These are phyloP conservation scores for Juglanconis juglandina DNA, from an alignment of 2,329 filamentous ascomycete genomes.

Conservation along the genomic window DNA sequence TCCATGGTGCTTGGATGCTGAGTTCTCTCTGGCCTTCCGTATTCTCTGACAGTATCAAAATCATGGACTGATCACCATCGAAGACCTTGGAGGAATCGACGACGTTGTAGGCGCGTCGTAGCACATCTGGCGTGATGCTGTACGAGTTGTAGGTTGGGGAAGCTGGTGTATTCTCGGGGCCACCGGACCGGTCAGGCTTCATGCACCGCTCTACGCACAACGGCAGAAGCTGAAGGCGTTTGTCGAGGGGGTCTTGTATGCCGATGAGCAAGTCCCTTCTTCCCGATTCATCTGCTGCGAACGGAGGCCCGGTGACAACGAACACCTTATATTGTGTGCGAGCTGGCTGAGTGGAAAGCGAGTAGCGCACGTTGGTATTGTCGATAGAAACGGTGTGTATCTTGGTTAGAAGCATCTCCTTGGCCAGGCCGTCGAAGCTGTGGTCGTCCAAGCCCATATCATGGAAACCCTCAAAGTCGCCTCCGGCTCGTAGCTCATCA, in stretches of 20 bases:
- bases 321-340: conserved; percentile 61
- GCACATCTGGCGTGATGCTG: conserved; percentile 45
- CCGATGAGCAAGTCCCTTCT: conserved; percentile 61
- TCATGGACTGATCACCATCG: conserved; percentile 64
- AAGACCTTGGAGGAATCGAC: conserved; percentile 69
- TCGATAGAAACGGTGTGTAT: conserved; percentile 65
- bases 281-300: conserved; percentile 50
- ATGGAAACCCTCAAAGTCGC: conserved; percentile 65
- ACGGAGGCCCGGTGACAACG: conserved; percentile 59
- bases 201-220: conserved; percentile 51
- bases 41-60: conserved; percentile 66
- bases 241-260: conserved; percentile 66
- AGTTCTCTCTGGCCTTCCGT: conserved; percentile 62
- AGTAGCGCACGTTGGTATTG: conserved; percentile 59
- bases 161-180: conserved; percentile 25
- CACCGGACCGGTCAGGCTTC: conserved; percentile 27
- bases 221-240: conserved; percentile 64
- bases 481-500: conserved; percentile 62
- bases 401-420: conserved; percentile 69
- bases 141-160: conserved; percentile 32
- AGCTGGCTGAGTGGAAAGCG: conserved; percentile 50
- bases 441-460: conserved; percentile 71
- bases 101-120: conserved; percentile 62
- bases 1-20: conserved; percentile 74
- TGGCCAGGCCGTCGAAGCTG: conserved; percentile 66